These are phyloP conservation scores for Veloporphyrellus conicus DNA, from an alignment of 1,284 basidiomycete species.

Conservation along the genomic window DNA sequence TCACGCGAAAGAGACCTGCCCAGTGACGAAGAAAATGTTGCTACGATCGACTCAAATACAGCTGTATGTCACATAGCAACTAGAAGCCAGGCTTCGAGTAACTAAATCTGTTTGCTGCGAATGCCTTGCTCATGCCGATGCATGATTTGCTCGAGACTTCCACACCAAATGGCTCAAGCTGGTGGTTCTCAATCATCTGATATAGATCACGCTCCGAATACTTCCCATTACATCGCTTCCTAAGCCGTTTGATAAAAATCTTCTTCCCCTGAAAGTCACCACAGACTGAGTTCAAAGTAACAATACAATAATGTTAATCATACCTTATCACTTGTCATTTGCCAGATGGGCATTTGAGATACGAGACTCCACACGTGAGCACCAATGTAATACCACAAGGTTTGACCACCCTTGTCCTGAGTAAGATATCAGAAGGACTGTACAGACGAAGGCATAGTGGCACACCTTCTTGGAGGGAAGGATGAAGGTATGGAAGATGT, in stretches of 20 bases:
- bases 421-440: neutral
- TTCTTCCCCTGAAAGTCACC: conserved; percentile 31
- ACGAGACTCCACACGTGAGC: conserved; percentile 39
- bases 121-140: conserved; percentile 20
- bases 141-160: conserved; percentile 35
- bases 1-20: too few species aligned
- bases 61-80: too few species aligned
- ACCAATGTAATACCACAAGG: conserved; percentile 45
- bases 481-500: conserved; percentile 45
- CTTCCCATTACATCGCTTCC: conserved; percentile 26
- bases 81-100: conserved; percentile 20
- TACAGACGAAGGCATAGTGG: neutral
- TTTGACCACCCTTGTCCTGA: conserved; percentile 31
- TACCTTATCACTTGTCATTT: conserved; percentile 35
- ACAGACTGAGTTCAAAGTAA: neutral
- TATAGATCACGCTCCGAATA: conserved; percentile 30
- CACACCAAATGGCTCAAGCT: conserved; percentile 39
- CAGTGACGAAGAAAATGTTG: too few species aligned
- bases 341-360: conserved; percentile 35
- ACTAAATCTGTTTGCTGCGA: conserved; percentile 20
- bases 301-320: conserved; percentile 4
- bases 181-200: conserved; percentile 34
- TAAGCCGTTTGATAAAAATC: conserved; percentile 35
- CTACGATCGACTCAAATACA: too few species aligned
- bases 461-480: conserved; percentile 42